Evolutionary conservation across 1,139 yeast genomes (phyloP).

Genomic region (Schwanniomyces etchellsii): DNA sequence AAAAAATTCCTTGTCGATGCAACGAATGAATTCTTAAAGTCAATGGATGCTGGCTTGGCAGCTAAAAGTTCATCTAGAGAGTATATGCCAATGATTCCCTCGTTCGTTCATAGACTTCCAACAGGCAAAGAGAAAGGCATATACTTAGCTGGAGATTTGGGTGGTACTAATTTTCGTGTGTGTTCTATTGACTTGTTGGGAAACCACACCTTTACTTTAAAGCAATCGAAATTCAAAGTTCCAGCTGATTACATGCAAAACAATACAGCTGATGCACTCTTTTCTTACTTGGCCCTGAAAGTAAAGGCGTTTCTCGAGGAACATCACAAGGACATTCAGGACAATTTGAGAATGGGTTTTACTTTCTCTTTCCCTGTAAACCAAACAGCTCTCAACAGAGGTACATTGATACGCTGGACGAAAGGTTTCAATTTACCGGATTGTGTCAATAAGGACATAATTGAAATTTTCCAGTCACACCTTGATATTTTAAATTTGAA

Average conservation of each 20-base stretch:
- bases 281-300: slow-evolving; percentile 67
- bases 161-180: slow-evolving; percentile 87
- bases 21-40: slow-evolving; percentile 57
- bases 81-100: slow-evolving; percentile 82
- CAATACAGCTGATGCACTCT: slow-evolving; percentile 52
- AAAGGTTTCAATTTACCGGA: slow-evolving; percentile 87
- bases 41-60: slow-evolving; percentile 57
- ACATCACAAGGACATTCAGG: slow-evolving; percentile 47
- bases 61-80: slow-evolving; percentile 32
- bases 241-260: slow-evolving; percentile 65
- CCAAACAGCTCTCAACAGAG: slow-evolving; percentile 73
- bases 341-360: slow-evolving; percentile 69
- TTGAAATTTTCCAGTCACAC: slow-evolving; percentile 62
- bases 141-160: slow-evolving; percentile 76
- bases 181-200: slow-evolving; percentile 80
- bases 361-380: slow-evolving; percentile 90
- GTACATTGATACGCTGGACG: slow-evolving; percentile 88
- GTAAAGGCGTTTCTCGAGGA: slow-evolving; percentile 56
- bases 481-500: slow-evolving; percentile 54
- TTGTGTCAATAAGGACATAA: slow-evolving; percentile 79
- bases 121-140: slow-evolving; percentile 76
- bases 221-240: slow-evolving; percentile 68
- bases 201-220: slow-evolving; percentile 67
- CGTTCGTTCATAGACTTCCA: slow-evolving; percentile 77
- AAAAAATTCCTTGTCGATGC: slow-evolving; percentile 49